Base-by-base conservation (phyloP, 2,329 filamentous ascomycete genomes). In the Phyllosticta citribraziliensis region DNA sequence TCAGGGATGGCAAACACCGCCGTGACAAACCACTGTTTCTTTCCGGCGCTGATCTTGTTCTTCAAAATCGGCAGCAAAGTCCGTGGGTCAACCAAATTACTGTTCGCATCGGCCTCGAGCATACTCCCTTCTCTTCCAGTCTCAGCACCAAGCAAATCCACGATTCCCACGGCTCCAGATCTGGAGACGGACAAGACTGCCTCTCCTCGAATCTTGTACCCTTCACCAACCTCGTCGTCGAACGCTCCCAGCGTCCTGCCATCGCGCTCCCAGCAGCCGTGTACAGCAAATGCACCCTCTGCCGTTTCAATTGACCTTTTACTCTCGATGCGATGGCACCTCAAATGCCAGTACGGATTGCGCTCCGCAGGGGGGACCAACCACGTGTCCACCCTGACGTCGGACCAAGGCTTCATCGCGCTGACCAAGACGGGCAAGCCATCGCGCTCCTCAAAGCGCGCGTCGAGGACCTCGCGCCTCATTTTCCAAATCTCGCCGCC, bases 401-500 rank as follows among this genome's bases (percentile, higher is more conserved):
- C 88, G 1, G 79, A 71, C 76, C 87, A 91, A 0, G 88, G 88
- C 64, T 80, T 82, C 88, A 88, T 91, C 27, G 79, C 76, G 0
- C 86, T 89, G 6, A 87, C 82, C 11, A 92, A 76, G 1, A 89
- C 82, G 0, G 86, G 83, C 19, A 68, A 66, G 20, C 73, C 78
- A 19, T 80, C 80, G 17, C 81, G 78, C 14, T 79, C 74, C 66
- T 88, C 82, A 60, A 91, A 81, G 0, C 77, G 78, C 0, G 86
- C 82, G 66, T 88, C 83, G 47, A 85, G 78, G n/a, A 83, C 87
- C 24, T 85, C 76, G 35, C 88, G 77, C n/a, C 88, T 80, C 61
- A 88, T 84, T 72, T 90, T 89, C 89, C 89, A 93, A 65, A 85
- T 84, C 72, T 91, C 88, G 40, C 88, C 88, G 20, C 82, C 86